Percentiles rank a stretch among this genome's conserved stretches.
These are phyloP conservation scores for Blakeslea trispora DNA, from an alignment of 371 early-diverging fungal genomes.

Conservation along the genomic window DNA sequence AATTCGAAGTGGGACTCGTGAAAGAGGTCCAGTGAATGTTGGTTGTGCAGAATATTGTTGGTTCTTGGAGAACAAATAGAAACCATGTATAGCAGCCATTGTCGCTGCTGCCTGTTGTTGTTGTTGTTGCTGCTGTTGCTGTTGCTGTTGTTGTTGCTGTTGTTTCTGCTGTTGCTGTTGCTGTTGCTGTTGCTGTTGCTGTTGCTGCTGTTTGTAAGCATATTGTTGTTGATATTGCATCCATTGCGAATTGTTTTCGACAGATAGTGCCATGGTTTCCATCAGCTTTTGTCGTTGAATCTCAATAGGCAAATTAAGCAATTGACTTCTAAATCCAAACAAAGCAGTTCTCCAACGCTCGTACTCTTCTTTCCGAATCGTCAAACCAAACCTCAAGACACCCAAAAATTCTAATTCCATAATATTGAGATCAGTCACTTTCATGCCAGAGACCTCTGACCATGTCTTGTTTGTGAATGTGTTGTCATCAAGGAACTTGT, in stretches of 20 bases:
- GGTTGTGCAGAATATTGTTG: slow-evolving; percentile 19
- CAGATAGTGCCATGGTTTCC: slow-evolving; percentile 23
- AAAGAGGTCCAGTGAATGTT: slow-evolving; percentile 16
- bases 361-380: slow-evolving; percentile 61
- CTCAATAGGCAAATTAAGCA: slow-evolving; percentile 23
- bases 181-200: slow-evolving; percentile 16
- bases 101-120: slow-evolving; percentile 8
- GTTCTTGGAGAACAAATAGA: slow-evolving; percentile 15
- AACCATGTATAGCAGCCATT: slow-evolving; percentile 16
- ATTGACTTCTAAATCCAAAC: slow-evolving; percentile 30
- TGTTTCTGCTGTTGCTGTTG: slow-evolving; percentile 19
- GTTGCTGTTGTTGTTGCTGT: slow-evolving; percentile 12
- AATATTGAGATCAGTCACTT: slow-evolving; percentile 58
- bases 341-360: slow-evolving; percentile 42
- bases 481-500: slow-evolving; percentile 70
- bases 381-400: slow-evolving; percentile 56
- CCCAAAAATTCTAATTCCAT: slow-evolving; percentile 73
- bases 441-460: slow-evolving; percentile 68
- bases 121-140: slow-evolving; percentile 15
- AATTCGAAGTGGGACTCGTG: slow-evolving; percentile 23
- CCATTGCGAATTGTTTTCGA: neutral
- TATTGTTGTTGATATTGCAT: slow-evolving; percentile 10
- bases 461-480: slow-evolving; percentile 73
- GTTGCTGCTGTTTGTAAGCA: slow-evolving; percentile 12
- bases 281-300: slow-evolving; percentile 25